phyloP scores from a whole-genome alignment of 345 rosid genomes.

The Hibiscus tridactylites region DNA sequence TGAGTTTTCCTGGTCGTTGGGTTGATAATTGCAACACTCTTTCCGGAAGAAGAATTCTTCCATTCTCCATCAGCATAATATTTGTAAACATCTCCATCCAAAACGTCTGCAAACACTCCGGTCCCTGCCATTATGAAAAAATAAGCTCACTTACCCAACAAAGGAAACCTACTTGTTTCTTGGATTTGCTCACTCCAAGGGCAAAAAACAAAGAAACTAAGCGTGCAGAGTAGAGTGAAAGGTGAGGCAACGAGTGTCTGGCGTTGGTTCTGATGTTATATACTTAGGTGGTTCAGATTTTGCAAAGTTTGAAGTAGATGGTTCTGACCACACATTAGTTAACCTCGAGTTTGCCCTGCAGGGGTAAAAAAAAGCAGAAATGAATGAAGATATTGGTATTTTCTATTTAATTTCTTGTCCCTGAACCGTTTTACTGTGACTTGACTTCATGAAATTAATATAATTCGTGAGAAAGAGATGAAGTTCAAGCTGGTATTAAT shows the following conservation, averaged over 20 bases:
- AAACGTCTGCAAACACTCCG: constrained; percentile 63
- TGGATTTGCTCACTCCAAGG: neutral
- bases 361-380: neutral
- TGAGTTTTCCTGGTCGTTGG: constrained; percentile 79
- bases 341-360: neutral
- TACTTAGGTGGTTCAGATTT: constrained; percentile 23
- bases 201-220: neutral
- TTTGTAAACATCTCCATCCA: constrained; percentile 84
- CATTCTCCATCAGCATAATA: constrained; percentile 84
- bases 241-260: constrained; percentile 10
- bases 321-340: neutral
- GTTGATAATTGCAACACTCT: constrained; percentile 71
- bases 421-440: too few species aligned
- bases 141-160: neutral
- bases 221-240: neutral
- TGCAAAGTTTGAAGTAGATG: constrained; percentile 17
- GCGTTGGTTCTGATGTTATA: constrained; percentile 5
- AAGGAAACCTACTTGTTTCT: neutral
- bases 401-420: too few species aligned
- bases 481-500: too few species aligned
- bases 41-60: constrained; percentile 76
- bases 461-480: too few species aligned
- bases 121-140: constrained; percentile 58
- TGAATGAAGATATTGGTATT: too few species aligned
- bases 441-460: too few species aligned